Evolutionary conservation across 192 early-diverging fungal species (phyloP).

Genomic region (Mortierella alpina): DNA sequence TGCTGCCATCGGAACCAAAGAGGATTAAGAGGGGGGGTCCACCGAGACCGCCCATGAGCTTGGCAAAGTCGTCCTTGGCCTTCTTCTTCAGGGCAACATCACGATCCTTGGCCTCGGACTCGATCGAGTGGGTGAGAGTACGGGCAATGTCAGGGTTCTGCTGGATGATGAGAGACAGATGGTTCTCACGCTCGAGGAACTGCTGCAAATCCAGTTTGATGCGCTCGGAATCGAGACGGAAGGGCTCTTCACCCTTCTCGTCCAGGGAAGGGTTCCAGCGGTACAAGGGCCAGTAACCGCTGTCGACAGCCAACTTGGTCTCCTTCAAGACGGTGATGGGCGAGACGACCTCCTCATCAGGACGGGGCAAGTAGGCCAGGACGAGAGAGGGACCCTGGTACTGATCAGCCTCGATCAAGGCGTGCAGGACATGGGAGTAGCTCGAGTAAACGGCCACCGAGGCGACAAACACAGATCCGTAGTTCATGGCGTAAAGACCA

Average conservation of each 20-base stretch:
- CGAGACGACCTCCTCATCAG: constrained; percentile 60
- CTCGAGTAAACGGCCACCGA: constrained; percentile 89
- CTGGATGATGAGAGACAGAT: constrained; percentile 79
- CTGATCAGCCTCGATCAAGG: constrained; percentile 90
- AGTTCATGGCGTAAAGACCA: constrained; percentile 96
- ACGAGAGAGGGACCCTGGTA: constrained; percentile 91
- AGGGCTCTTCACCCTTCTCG: constrained; percentile 68
- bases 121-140: constrained; percentile 68
- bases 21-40: constrained; percentile 85
- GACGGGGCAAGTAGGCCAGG: constrained; percentile 84
- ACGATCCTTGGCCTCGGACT: constrained; percentile 70
- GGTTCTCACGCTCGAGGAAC: constrained; percentile 88
- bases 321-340: constrained; percentile 86
- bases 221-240: constrained; percentile 81
- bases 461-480: constrained; percentile 90
- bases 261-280: constrained; percentile 87
- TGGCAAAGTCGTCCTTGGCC: constrained; percentile 74
- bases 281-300: constrained; percentile 93
- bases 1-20: constrained; percentile 92
- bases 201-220: constrained; percentile 81
- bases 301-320: constrained; percentile 91
- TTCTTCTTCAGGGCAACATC: constrained; percentile 72
- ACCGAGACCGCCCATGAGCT: constrained; percentile 78
- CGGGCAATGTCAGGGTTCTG: constrained; percentile 72
- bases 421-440: constrained; percentile 89